These are phyloP conservation scores for Aspergillus fructus DNA, from an alignment of 2,329 filamentous ascomycete species.

Conservation along the genomic window DNA sequence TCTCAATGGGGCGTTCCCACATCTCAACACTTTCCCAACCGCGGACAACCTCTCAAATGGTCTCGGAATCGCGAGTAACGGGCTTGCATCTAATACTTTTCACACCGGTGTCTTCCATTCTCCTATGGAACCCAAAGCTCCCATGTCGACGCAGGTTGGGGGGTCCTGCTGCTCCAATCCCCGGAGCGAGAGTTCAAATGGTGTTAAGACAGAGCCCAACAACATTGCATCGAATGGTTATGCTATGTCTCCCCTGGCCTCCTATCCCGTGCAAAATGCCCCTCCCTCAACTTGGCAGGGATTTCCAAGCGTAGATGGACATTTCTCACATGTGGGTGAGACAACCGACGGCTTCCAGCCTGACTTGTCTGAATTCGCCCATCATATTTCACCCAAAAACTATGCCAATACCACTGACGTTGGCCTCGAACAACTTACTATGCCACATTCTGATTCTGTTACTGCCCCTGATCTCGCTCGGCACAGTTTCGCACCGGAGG, in stretches of 20 bases:
- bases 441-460: constrained; percentile 13
- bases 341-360: neutral
- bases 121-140: neutral
- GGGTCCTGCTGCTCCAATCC: constrained; percentile 33
- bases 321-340: neutral
- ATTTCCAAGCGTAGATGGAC: neutral
- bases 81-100: constrained; percentile 20
- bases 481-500: constrained; percentile 9
- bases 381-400: neutral
- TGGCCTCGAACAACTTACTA: constrained; percentile 17
- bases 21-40: neutral
- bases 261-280: neutral
- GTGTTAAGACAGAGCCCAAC: neutral
- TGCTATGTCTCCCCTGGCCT: constrained; percentile 2
- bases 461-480: constrained; percentile 5
- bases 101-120: constrained; percentile 25
- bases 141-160: constrained; percentile 4
- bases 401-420: constrained; percentile 17
- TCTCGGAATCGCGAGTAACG: neutral
- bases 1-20: neutral
- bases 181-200: neutral
- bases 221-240: neutral
- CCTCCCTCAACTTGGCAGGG: constrained; percentile 3
- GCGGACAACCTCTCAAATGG: neutral
- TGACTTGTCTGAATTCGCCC: neutral